A percentile compares a stretch with the other conserved stretches of the same genome.
These are phyloP conservation scores for Biscogniauxia sp. DNA, from an alignment of 2,329 filamentous ascomycete genomes.

Conservation along the genomic window DNA sequence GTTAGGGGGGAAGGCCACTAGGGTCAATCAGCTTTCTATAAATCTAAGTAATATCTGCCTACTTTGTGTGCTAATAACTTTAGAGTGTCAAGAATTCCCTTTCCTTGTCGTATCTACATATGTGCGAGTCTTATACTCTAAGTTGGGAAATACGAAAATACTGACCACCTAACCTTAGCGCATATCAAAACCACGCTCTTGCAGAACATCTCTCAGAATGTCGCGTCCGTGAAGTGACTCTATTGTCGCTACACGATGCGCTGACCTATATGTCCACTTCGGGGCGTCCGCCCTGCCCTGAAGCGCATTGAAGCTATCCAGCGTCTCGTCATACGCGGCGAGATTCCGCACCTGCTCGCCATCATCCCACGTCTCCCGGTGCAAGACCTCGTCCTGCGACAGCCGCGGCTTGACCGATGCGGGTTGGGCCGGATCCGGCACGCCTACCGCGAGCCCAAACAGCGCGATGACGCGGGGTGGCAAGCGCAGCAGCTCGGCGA, in stretches of 20 bases:
- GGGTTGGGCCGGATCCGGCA: conserved; percentile 21
- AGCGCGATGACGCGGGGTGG: conserved; percentile 31
- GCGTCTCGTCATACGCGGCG: conserved; percentile 23
- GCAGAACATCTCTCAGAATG: conserved; percentile 23
- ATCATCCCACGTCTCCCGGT: conserved; percentile 27
- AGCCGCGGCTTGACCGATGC: conserved; percentile 31
- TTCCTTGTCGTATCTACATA: no score
- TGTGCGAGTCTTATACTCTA: neutral
- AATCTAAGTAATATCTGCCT: no score
- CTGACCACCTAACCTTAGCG: conserved; percentile 5
- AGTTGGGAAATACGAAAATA: neutral
- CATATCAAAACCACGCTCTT: conserved; percentile 26
- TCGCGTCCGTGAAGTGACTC: conserved; percentile 29
- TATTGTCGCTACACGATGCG: conserved; percentile 27
- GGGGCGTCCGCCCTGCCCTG: conserved; percentile 25
- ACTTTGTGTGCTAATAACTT: no score
- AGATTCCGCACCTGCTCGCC: conserved; percentile 19
- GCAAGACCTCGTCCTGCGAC: conserved; percentile 26
- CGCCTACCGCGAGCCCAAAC: conserved; percentile 31
- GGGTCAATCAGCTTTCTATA: no score
- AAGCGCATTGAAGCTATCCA: conserved; percentile 26
- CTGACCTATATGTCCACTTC: conserved; percentile 28
- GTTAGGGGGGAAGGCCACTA: no score
- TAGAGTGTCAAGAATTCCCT: no score
- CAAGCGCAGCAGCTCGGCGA: conserved; percentile 27